These are phyloP conservation scores for Brassica carinata DNA, from an alignment of 345 rosid genomes.

Conservation along the genomic window DNA sequence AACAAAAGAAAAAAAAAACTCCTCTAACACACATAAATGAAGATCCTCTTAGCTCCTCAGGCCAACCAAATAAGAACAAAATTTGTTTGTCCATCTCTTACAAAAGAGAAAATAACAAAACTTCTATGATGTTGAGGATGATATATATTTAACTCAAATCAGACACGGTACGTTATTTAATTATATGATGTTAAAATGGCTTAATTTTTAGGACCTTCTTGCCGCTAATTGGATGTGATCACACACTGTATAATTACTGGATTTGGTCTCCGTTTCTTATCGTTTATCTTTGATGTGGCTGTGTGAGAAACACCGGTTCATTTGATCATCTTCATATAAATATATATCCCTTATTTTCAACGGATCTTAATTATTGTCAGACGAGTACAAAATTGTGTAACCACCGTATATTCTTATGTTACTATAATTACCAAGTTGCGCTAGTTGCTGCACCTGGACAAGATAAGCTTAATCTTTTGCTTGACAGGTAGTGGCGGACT, in stretches of 20 bases:
- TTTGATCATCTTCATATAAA: neutral
- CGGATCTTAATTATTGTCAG: neutral
- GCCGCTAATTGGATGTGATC: neutral
- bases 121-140: neutral
- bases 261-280: neutral
- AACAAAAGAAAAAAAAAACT: neutral
- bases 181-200: neutral
- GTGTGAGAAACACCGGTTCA: neutral
- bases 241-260: neutral
- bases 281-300: neutral
- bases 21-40: neutral
- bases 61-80: neutral
- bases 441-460: slow-evolving; percentile 23
- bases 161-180: neutral
- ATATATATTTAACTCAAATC: neutral
- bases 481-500: slow-evolving; percentile 1
- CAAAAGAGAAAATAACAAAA: neutral
- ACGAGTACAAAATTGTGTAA: slow-evolving; percentile 19
- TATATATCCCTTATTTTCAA: neutral
- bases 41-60: neutral
- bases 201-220: neutral
- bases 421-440: slow-evolving; percentile 21
- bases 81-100: neutral
- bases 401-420: neutral
- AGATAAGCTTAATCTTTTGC: slow-evolving; percentile 29